Conservation (phyloP, 305 asterid genomes). For the Euphrasia arctica region DNA sequence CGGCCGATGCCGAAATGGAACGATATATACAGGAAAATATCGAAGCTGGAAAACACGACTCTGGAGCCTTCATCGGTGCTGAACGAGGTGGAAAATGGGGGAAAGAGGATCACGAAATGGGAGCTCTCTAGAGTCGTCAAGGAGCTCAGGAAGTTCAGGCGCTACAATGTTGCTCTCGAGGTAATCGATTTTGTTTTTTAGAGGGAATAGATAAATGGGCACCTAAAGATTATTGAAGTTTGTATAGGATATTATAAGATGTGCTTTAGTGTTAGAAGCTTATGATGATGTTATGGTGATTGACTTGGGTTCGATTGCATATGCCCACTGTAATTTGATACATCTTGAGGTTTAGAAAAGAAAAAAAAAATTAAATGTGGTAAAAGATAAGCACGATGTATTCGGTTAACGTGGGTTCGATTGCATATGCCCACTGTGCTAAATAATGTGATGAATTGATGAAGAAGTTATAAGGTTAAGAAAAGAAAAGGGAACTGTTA, state of each 20-base stretch:
- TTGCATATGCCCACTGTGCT: neutral
- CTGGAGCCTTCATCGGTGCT: conserved; percentile 60
- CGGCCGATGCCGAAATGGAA: conserved; percentile 62
- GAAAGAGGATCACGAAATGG: conserved; percentile 61
- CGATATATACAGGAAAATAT: conserved; percentile 56
- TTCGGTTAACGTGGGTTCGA: neutral
- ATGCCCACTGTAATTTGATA: neutral
- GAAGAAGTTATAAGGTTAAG: neutral
- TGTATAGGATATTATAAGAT: neutral
- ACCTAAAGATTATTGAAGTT: neutral
- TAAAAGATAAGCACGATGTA: neutral
- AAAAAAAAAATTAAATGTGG: neutral
- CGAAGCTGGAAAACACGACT: conserved; percentile 40
- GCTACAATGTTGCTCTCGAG: conserved; percentile 74
- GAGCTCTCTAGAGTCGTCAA: conserved; percentile 71
- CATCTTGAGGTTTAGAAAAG: no score
- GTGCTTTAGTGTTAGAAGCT: neutral
- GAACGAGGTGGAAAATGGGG: conserved; percentile 68
- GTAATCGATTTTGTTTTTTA: conserved; percentile 28
- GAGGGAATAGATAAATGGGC: neutral
- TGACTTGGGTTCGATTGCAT: neutral
- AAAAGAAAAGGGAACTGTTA: neutral
- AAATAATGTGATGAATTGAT: no score
- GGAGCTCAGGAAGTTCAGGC: conserved; percentile 86
- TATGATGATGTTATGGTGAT: neutral